Evolutionary conservation across 352 stramenopile genomes (phyloP), one percentile per base, ranked within the genome.

Genomic region (Thraustotheca clavata): DNA sequence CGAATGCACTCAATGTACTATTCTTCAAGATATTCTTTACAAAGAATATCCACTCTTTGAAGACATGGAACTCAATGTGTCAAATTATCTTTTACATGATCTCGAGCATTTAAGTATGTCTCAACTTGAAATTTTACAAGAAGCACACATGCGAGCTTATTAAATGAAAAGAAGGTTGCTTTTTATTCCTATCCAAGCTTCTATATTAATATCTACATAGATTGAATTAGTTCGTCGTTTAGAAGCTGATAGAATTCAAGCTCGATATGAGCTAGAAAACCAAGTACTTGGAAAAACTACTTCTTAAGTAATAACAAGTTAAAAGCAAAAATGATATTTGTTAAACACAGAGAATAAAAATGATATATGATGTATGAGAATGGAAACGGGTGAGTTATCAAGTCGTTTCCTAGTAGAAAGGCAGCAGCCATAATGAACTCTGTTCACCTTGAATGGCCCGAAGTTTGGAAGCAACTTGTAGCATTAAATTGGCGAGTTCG

Each of bases 141-240:
- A 91, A 60, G 80, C 82, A n/a, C 83, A 94, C 34, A 75, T 89
- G 63, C 74, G 83, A 31, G 85, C 85, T 16, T 91, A 91, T 41
- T 80, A 22, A 90, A 78, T 60, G 84, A 91, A 59, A 85, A 87
- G 49, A 91, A 91, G 79, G 83, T 91, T 71, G 41, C 16, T 38
- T 47, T 41, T 50, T 22, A n/a, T 29, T 54, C n/a, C 7, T 39
- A 49, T 3, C 54, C 4, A 27, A 60, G 36, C 20, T 60, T 49
- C 43, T 16, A 35, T 16, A 9, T 12, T 38, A 26, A 18, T 14
- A 6, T 11, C 41, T n/a, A n/a, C n/a, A 6, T 65, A 93, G 84
- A 80, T 93, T 43, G 77, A 91, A 52, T 57, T 93, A 32, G 79
- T 75, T 8, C 76, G 84, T n/a, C 65, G 74, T n/a, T 70, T 94